A percentile compares a stretch with the other conserved stretches of the same genome.
Conservation (phyloP, 768 basidiomycete species). For the Tylopilus sp. region DNA sequence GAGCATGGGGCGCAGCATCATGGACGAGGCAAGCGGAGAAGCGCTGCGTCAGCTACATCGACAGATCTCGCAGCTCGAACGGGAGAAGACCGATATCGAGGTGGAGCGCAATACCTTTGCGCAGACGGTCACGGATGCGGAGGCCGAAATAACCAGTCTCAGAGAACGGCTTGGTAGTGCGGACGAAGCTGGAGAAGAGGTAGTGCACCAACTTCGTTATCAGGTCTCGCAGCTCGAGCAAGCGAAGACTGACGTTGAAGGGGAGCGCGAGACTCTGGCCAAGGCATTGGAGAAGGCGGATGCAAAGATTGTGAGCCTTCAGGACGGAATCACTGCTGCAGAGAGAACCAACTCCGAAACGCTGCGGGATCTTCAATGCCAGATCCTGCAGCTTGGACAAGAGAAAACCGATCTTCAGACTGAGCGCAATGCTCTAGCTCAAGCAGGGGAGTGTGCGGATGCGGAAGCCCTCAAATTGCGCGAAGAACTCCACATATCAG, state of each 20-base stretch:
- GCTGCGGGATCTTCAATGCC: conserved; percentile 69
- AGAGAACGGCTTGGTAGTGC: conserved; percentile 63
- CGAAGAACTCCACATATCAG: not conserved
- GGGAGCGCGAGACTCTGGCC: conserved; percentile 41
- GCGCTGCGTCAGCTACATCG: conserved; percentile 43
- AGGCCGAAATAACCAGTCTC: conserved; percentile 66
- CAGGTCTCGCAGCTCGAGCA: too few relatives aligned
- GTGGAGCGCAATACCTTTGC: conserved; percentile 42
- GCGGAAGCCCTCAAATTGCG: not conserved
- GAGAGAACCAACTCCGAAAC: conserved; percentile 73
- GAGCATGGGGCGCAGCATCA: conserved; percentile 77
- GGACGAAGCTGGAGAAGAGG: conserved; percentile 43
- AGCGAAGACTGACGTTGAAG: conserved; percentile 51
- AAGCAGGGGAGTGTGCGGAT: not conserved
- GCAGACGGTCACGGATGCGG: conserved; percentile 32
- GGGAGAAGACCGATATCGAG: conserved; percentile 52
- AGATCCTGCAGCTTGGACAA: conserved; percentile 65
- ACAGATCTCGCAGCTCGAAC: too few relatives aligned
- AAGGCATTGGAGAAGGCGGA: conserved; percentile 2
- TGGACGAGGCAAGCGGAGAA: conserved; percentile 78
- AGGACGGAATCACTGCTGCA: not conserved
- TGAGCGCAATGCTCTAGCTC: not conserved
- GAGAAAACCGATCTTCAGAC: conserved; percentile 50
- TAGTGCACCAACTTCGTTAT: conserved; percentile 38
- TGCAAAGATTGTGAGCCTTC: not conserved